These are phyloP conservation scores for Psilocybe cubensis DNA, from an alignment of 768 basidiomycete species.

Conservation along the genomic window DNA sequence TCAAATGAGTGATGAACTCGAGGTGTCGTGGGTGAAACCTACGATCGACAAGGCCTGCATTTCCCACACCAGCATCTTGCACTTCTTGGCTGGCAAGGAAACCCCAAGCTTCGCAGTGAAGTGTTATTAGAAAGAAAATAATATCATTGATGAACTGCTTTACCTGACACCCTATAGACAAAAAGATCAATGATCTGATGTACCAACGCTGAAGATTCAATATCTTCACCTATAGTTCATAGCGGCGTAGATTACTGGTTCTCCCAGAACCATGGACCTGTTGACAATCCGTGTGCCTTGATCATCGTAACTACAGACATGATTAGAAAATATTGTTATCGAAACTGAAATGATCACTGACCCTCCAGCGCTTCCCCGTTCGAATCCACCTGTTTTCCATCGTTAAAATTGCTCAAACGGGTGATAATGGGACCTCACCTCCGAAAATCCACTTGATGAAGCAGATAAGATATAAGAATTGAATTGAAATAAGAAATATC, in stretches of 20 bases:
- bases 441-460: conserved; percentile 52
- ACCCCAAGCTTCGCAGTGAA: conserved; percentile 24
- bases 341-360: background rate
- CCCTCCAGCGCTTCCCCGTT: conserved; percentile 26
- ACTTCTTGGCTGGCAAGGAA: conserved; percentile 36
- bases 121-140: background rate
- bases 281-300: conserved; percentile 37
- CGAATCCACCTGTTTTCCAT: conserved; percentile 26
- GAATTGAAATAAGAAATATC: background rate
- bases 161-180: conserved; percentile 25
- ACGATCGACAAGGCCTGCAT: conserved; percentile 37
- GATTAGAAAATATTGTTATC: background rate
- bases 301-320: conserved; percentile 41
- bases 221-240: conserved; percentile 50
- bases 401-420: background rate
- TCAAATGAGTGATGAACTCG: background rate
- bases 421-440: conserved; percentile 24
- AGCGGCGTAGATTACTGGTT: conserved; percentile 54
- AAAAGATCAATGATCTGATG: background rate
- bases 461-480: background rate
- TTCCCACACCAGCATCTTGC: conserved; percentile 26
- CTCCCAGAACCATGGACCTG: conserved; percentile 43
- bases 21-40: conserved; percentile 7
- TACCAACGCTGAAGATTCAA: background rate
- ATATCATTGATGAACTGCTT: background rate